Evolutionary conservation across 2,329 filamentous ascomycete genomes (phyloP).

Genomic region (Aspergillus melleus): DNA sequence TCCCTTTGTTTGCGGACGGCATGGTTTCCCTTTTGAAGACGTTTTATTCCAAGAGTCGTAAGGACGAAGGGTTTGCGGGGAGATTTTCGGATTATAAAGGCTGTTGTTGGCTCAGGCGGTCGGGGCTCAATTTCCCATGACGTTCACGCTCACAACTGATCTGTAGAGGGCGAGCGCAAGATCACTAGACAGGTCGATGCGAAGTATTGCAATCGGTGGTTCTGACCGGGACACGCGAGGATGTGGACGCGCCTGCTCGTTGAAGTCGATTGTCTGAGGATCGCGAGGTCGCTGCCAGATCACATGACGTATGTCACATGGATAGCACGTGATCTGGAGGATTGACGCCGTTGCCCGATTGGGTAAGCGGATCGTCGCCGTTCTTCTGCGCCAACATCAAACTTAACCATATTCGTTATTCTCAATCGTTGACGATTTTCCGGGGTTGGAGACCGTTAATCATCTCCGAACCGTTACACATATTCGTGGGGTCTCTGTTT

Average conservation of each 20-base stretch:
- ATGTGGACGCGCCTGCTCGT: background rate
- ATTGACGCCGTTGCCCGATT: background rate
- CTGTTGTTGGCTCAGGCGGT: background rate
- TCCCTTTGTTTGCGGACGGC: conserved; percentile 50
- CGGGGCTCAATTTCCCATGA: conserved; percentile 1
- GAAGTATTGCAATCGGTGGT: background rate
- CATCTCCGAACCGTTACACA: background rate
- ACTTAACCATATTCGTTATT: background rate
- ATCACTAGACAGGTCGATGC: no score
- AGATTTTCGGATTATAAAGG: conserved; percentile 1
- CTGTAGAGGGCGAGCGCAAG: background rate
- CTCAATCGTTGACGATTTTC: background rate
- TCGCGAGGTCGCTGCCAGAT: background rate
- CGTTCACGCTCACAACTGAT: background rate
- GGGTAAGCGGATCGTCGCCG: no score
- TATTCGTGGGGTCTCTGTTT: background rate
- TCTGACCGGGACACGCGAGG: background rate
- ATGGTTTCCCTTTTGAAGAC: conserved; percentile 24
- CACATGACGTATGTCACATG: background rate
- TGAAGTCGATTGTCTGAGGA: background rate
- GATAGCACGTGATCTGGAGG: background rate
- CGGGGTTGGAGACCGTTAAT: background rate
- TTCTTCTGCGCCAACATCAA: background rate
- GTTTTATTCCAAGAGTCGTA: background rate
- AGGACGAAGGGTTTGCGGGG: background rate